Base-by-base conservation (phyloP, 2,329 filamentous ascomycete species). In the Gnomoniopsis sp. region DNA sequence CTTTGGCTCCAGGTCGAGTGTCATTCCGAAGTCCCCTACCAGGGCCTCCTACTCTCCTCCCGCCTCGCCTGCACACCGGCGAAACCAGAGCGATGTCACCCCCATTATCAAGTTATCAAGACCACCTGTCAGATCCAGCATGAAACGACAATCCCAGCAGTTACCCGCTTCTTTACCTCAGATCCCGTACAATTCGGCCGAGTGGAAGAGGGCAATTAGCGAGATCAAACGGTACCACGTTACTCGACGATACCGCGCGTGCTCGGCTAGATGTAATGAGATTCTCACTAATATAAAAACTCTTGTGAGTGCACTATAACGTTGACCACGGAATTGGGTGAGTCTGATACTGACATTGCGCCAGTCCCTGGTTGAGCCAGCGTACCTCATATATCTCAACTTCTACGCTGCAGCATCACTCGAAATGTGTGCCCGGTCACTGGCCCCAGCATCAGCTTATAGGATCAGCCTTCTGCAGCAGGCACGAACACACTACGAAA, bases 371-470 rank as follows among this genome's bases (percentile, higher is more conserved):
- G 71, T 80, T 21, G 79, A 84, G 65, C 79, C 81, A 2, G 72
- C 80, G 7, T 80, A 85, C 65, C 72, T 84, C 36, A 80, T 86
- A 63, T 85, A 84, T 61, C 74, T 86, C 6, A 78, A 84, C 67
- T 85, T 86, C 67, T 86, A 85, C 62, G 83, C 82, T n/a, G 83
- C 83, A 21, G 79, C 76, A n/a, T 80, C 83, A 15, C 75, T 83
- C 46, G 83, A 86, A 65, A 79, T 80, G 73, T 81, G 82, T 64
- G 81, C 81, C 1, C 75, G 77, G 30, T 73, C 76, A 38, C 71
- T 84, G 8, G 75, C 76, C 17, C 70, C 74, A 12, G 75, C 74
- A 2, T 79, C 79, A 0, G 68, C 75, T 2, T 74, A 79, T 62
- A 79, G 81, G 48, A 71, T 71, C 36, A 76, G 69, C 55, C 72